Conservation (phyloP, 2,329 filamentous ascomycete species). For the Ceratocystis cacaofunesta region DNA sequence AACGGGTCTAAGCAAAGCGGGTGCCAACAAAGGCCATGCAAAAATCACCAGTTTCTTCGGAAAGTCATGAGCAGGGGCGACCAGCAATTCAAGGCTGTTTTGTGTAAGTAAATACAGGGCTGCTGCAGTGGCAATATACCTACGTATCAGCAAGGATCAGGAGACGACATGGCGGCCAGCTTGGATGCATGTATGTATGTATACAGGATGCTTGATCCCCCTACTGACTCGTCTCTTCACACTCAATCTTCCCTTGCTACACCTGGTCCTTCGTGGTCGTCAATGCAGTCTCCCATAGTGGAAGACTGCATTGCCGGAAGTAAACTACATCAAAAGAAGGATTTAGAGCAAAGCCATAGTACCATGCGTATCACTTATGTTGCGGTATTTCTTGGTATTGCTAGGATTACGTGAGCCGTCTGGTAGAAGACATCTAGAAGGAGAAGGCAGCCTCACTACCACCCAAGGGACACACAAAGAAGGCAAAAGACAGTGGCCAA, state of each 20-base stretch:
- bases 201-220: not conserved
- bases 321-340: not conserved
- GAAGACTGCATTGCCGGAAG: not conserved
- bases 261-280: not conserved
- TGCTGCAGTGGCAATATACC: not conserved
- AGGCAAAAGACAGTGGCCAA: not conserved
- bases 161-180: not conserved
- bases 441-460: not conserved
- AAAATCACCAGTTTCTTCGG: conserved; percentile 15
- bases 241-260: not conserved
- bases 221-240: not conserved
- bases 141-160: not conserved
- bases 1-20: not conserved
- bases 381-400: not conserved
- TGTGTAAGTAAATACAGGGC: not conserved
- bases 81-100: not conserved
- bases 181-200: not conserved
- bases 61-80: not conserved
- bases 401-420: not conserved
- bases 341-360: not conserved
- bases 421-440: not conserved
- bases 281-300: not conserved
- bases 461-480: not conserved
- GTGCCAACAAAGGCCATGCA: not conserved
- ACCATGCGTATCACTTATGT: not conserved